Percentiles rank a stretch among this genome's conserved stretches.
Conservation (phyloP, 768 basidiomycete genomes). For the Dioszegia crocea region DNA sequence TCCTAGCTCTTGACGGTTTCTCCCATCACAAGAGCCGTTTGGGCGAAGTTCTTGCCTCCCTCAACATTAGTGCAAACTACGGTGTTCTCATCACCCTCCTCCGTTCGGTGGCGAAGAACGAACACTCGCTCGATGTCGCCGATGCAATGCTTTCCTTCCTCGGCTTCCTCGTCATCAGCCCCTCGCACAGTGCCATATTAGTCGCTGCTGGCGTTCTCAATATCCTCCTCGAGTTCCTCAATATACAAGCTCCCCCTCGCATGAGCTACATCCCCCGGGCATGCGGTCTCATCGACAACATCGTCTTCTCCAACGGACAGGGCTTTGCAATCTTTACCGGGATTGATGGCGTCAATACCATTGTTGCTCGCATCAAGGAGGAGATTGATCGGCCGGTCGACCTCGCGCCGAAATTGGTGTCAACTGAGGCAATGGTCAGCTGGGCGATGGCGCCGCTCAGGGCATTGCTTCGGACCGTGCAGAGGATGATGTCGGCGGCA, state of each 20-base stretch:
- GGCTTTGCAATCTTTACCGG: constrained; percentile 83
- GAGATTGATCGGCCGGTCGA: constrained; percentile 26
- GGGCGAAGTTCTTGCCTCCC: constrained; percentile 78
- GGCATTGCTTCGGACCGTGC: constrained; percentile 82
- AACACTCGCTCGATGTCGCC: constrained; percentile 47
- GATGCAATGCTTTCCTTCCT: constrained; percentile 84
- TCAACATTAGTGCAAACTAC: constrained; percentile 94
- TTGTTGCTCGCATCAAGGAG: constrained; percentile 80
- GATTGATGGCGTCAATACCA: constrained; percentile 73
- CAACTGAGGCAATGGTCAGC: constrained; percentile 58
- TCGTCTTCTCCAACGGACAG: constrained; percentile 74
- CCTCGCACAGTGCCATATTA: constrained; percentile 84
- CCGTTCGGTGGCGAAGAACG: constrained; percentile 61
- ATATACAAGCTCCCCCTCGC: constrained; percentile 66
- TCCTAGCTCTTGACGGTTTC: constrained; percentile 85
- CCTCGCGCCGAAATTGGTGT: neutral
- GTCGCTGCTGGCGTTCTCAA: constrained; percentile 90
- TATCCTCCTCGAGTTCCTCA: constrained; percentile 80
- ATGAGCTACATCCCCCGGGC: constrained; percentile 76
- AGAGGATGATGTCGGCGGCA: constrained; percentile 94
- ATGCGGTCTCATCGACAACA: constrained; percentile 85
- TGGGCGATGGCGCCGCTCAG: constrained; percentile 74
- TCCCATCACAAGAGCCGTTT: constrained; percentile 76
- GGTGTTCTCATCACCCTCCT: constrained; percentile 87
- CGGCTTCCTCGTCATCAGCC: constrained; percentile 77